Evolutionary conservation across 1,284 basidiomycete species (phyloP).

Genomic region (Singerocomus inundabilis): DNA sequence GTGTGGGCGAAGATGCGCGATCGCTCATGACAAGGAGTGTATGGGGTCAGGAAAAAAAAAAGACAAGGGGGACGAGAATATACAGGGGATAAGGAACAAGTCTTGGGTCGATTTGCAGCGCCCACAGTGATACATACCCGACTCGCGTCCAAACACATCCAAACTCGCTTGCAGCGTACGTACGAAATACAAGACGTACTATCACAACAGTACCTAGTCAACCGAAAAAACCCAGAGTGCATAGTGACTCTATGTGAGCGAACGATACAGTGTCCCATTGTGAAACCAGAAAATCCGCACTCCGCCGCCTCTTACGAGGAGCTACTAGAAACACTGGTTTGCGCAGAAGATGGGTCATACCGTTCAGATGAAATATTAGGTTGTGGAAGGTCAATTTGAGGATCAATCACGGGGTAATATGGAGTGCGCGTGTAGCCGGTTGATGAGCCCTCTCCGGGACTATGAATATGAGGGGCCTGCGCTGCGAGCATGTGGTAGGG

Average conservation of each 20-base stretch:
- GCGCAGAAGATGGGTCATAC: constrained; percentile 29
- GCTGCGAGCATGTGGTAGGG: constrained; percentile 31
- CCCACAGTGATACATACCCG: constrained; percentile 8
- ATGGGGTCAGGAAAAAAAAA: constrained; percentile 16
- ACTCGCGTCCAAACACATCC: constrained; percentile 24
- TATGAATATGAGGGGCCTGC: constrained; percentile 22
- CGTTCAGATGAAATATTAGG: constrained; percentile 36
- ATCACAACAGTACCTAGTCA: constrained; percentile 2
- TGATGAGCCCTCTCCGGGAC: constrained; percentile 19
- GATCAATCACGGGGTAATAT: constrained; percentile 42
- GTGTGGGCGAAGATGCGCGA: constrained; percentile 1
- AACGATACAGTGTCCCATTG: background rate
- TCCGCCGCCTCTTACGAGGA: constrained; percentile 20
- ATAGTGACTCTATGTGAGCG: background rate
- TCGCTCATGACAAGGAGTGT: constrained; percentile 34
- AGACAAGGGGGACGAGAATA: constrained; percentile 4
- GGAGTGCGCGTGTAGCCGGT: constrained; percentile 24
- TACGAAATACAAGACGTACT: constrained; percentile 17
- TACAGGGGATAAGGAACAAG: constrained; percentile 10
- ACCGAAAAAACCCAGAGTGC: background rate
- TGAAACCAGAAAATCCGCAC: background rate
- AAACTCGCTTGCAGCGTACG: constrained; percentile 15
- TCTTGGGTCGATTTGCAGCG: background rate
- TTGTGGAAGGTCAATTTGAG: constrained; percentile 36
- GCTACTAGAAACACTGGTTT: constrained; percentile 3